Base-by-base conservation (phyloP, 495 filamentous ascomycete genomes). In the Halenospora varia region DNA sequence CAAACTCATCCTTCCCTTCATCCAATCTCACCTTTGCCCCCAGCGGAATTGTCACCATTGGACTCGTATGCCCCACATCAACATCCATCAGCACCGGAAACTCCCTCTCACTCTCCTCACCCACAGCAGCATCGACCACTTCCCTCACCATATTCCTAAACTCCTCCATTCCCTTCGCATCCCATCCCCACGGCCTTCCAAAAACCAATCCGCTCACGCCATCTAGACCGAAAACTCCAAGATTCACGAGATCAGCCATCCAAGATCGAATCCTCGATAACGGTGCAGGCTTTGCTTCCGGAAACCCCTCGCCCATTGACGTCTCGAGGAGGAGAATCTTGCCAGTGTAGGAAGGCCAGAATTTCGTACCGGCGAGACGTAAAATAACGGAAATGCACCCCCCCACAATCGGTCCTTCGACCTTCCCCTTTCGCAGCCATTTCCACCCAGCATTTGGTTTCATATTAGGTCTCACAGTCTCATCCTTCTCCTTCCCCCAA, bases 11-110 rank as follows among this genome's bases (percentile, higher is more conserved):
- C 35, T 59, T 64, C 8, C 53, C 65, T 1, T 60, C 62, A 58
- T 73, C 69, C 45, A 73, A 49, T 22, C 42, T 42, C 18, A 57
- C 65, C 46, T 61, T 25, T 3, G 62, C 59, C 55, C 64, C 68
- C 47, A 69, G 56, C 1, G 71, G 69, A 10, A 73, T 39, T 0
- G 71, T 73, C 29, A 73, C 42, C 55, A 70, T 60, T 11, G 71
- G 71, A 42, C 55, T 56, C 0, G 71, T 68, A 60, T 73, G 71
- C 2, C 71, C 71, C 46, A 73, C 51, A 53, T 73, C 71, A 2
- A 73, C 63, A 45, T 59, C 61, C 18, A 67, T 61, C 24, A 71
- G 44, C 23, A 71, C 67, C 2, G 66, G 71, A 29, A 62, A 64
- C 20, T 54, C 35, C 51, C 50, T 55, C 3, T 62, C 68, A 10